A percentile compares a stretch with the other conserved stretches of the same genome.
Conservation (phyloP, 805 yeast genomes). For the Schwanniomyces pseudopolymorphus region DNA sequence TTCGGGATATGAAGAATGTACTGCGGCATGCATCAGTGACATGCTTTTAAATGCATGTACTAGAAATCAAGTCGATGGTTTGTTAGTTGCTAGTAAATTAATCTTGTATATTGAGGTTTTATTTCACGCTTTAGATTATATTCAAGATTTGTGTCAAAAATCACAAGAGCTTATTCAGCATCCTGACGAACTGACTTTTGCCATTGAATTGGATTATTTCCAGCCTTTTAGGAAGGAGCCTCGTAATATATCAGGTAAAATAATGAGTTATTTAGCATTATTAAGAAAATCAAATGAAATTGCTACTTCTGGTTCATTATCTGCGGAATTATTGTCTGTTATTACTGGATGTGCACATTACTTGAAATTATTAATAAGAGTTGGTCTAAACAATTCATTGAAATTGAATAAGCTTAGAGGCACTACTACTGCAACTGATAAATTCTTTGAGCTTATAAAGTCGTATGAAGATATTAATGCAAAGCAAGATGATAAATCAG, state of each 20-base stretch:
- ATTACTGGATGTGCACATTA: conserved; percentile 93
- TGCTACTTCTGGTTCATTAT: conserved; percentile 41
- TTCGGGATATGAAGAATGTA: conserved; percentile 84
- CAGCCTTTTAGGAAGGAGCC: conserved; percentile 61
- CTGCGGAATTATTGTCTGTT: conserved; percentile 71
- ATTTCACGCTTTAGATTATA: conserved; percentile 69
- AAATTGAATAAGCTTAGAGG: conserved; percentile 58
- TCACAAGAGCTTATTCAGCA: conserved; percentile 2
- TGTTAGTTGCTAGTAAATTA: conserved; percentile 66
- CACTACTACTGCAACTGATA: conserved; percentile 60
- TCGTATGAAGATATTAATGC: conserved; percentile 13
- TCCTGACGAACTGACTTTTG: conserved; percentile 4
- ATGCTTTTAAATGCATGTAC: conserved; percentile 85
- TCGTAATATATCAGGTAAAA: conserved; percentile 80
- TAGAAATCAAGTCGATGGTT: conserved; percentile 66
- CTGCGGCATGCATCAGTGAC: conserved; percentile 86
- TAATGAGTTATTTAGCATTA: conserved; percentile 85
- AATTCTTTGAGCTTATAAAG: conserved; percentile 45
- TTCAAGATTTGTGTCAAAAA: conserved; percentile 25
- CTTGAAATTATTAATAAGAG: conserved; percentile 77
- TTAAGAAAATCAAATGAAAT: conserved; percentile 58
- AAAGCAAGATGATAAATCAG: neutral
- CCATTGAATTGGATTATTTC: conserved; percentile 26
- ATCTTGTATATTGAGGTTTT: conserved; percentile 73
- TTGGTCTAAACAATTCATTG: conserved; percentile 77